phyloP scores from a whole-genome alignment of 148 eudicot species.

The Rhododendron henanense region DNA sequence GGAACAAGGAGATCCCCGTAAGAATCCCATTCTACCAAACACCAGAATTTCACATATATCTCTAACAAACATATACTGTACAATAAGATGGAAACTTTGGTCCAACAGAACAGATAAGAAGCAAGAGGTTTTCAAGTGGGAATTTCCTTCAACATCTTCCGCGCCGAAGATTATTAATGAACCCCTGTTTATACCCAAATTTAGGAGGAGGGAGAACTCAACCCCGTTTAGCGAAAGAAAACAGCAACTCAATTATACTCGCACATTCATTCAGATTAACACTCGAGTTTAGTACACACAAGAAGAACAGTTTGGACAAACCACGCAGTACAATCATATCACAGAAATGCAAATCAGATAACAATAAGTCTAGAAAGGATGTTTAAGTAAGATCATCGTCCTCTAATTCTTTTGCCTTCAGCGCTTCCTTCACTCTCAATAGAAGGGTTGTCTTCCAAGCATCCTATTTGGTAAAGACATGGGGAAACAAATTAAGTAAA shows the following conservation, averaged over 20 bases:
- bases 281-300: conserved; percentile 7
- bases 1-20: too few relatives aligned
- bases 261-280: conserved; percentile 4
- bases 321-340: conserved; percentile 11
- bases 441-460: conserved; percentile 89
- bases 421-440: conserved; percentile 76
- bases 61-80: neutral
- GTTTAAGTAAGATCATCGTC: conserved; percentile 80
- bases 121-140: neutral
- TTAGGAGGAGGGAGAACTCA: neutral
- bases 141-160: neutral
- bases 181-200: neutral
- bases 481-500: neutral
- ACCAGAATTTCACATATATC: neutral
- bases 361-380: neutral
- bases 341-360: neutral
- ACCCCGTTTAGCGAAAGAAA: neutral
- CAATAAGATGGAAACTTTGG: neutral
- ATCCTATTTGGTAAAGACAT: conserved; percentile 40
- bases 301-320: neutral
- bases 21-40: neutral
- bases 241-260: neutral
- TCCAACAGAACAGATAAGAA: neutral
- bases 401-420: conserved; percentile 76
- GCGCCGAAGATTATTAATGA: neutral